phyloP scores from a whole-genome alignment of 306 rosid species.

The Elaeagnus macrophylla region DNA sequence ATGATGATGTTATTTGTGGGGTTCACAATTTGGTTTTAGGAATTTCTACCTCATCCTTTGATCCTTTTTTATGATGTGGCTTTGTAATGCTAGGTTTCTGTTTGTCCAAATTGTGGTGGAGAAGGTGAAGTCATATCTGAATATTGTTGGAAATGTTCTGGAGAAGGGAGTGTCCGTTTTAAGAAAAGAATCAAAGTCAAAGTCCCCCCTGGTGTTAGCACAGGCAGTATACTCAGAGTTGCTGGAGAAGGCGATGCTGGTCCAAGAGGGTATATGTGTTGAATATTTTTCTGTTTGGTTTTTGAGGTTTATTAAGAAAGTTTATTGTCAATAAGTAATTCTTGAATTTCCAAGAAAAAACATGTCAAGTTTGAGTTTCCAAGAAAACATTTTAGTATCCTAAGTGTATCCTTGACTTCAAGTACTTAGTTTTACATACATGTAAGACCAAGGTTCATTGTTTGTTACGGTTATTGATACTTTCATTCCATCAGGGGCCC shows the following conservation, averaged over 20 bases:
- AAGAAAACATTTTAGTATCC: too few relatives aligned
- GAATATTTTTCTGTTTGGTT: constrained; percentile 11
- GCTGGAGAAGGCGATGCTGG: constrained; percentile 92
- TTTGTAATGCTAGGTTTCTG: constrained; percentile 57
- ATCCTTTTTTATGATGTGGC: too few relatives aligned
- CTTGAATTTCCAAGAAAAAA: too few relatives aligned
- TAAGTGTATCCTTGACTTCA: too few relatives aligned
- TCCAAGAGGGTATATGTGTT: constrained; percentile 74
- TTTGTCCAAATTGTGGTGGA: constrained; percentile 87
- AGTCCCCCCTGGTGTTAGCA: constrained; percentile 85
- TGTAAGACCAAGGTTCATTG: constrained; percentile 13
- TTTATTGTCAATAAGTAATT: constrained; percentile 6
- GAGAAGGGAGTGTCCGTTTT: constrained; percentile 70
- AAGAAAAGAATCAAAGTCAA: constrained; percentile 84
- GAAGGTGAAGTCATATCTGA: constrained; percentile 90
- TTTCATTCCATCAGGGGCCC: constrained; percentile 66
- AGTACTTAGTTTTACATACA: constrained; percentile 10
- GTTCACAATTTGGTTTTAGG: too few relatives aligned
- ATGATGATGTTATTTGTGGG: too few relatives aligned
- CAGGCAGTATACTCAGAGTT: constrained; percentile 93
- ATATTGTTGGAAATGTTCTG: constrained; percentile 78
- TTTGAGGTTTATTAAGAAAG: constrained; percentile 9
- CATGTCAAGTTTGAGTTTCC: too few relatives aligned
- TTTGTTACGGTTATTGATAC: constrained; percentile 21
- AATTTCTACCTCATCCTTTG: too few relatives aligned